These are phyloP conservation scores for Pythium dissotocum DNA, from an alignment of 352 stramenopile species.

Conservation along the genomic window DNA sequence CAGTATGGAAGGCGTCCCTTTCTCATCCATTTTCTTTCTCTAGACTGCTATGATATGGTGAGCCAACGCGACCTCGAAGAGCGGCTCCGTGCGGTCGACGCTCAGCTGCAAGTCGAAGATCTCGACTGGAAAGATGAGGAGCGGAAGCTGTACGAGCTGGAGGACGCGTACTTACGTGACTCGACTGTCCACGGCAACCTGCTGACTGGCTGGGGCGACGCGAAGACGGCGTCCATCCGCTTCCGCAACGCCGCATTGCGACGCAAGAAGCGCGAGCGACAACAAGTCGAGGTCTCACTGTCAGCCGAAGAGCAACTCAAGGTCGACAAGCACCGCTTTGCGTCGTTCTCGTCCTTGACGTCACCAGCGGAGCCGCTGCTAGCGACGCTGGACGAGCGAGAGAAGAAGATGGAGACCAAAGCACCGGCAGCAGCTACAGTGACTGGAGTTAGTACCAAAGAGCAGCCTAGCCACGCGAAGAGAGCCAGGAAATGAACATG, in stretches of 20 bases:
- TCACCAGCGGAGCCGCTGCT: slow-evolving; percentile 53
- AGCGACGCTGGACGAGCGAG: neutral
- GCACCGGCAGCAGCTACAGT: neutral
- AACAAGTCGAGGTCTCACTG: slow-evolving; percentile 29
- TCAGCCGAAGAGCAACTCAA: slow-evolving; percentile 51
- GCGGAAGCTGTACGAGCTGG: slow-evolving; percentile 68
- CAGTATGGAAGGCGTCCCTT: neutral
- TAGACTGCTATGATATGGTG: slow-evolving; percentile 21
- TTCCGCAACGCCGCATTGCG: slow-evolving; percentile 60
- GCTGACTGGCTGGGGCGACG: slow-evolving; percentile 59
- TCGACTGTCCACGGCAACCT: slow-evolving; percentile 72
- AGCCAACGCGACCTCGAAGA: slow-evolving; percentile 51
- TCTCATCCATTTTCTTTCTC: neutral
- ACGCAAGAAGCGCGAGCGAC: slow-evolving; percentile 53
- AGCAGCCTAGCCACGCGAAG: neutral
- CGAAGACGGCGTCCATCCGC: slow-evolving; percentile 49
- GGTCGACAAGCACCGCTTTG: slow-evolving; percentile 57
- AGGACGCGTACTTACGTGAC: slow-evolving; percentile 65
- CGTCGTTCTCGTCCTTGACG: slow-evolving; percentile 66
- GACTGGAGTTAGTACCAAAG: neutral
- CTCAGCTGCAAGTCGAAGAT: slow-evolving; percentile 42
- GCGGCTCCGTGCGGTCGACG: slow-evolving; percentile 39
- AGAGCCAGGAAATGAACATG: neutral
- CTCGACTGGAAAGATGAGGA: slow-evolving; percentile 56
- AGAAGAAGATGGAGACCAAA: neutral